Evolutionary conservation across 2,329 filamentous ascomycete genomes (phyloP).

Genomic region (Incumbomyces lentus): DNA sequence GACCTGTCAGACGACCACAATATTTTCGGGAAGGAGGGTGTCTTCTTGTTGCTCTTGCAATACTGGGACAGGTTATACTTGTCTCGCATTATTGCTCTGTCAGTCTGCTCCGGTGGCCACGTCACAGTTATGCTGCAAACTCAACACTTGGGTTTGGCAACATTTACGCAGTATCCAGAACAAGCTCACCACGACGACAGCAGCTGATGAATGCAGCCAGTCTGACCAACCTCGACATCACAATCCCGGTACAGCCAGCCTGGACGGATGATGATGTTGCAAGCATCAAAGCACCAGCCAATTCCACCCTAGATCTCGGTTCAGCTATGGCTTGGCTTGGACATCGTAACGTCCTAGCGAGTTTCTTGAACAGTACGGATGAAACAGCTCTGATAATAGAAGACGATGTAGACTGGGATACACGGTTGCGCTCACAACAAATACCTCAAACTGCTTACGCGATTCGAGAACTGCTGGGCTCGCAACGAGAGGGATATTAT

Average conservation of each 20-base stretch:
- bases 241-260: slow-evolving; percentile 26
- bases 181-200: slow-evolving; percentile 3
- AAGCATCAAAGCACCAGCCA: background rate
- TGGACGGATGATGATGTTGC: slow-evolving; percentile 21
- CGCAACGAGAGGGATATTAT: slow-evolving; percentile 1
- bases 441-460: slow-evolving; percentile 6
- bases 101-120: background rate
- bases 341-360: slow-evolving; percentile 4
- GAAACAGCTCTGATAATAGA: slow-evolving; percentile 35
- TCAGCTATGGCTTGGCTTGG: slow-evolving; percentile 10
- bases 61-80: background rate
- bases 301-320: slow-evolving; percentile 7
- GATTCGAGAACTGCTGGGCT: slow-evolving; percentile 4
- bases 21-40: background rate
- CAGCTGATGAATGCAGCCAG: slow-evolving; percentile 26
- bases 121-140: background rate
- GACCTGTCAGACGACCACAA: background rate
- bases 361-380: slow-evolving; percentile 29
- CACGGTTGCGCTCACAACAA: slow-evolving; percentile 27
- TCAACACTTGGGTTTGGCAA: slow-evolving; percentile 4
- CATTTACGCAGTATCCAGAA: slow-evolving; percentile 6
- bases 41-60: background rate
- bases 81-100: background rate
- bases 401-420: slow-evolving; percentile 38
- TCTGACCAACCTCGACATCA: slow-evolving; percentile 25